Percentiles rank a stretch among this genome's conserved stretches.
Evolutionary conservation across 169 alveolate genomes (phyloP).

Genomic region (Neospora caninum): DNA sequence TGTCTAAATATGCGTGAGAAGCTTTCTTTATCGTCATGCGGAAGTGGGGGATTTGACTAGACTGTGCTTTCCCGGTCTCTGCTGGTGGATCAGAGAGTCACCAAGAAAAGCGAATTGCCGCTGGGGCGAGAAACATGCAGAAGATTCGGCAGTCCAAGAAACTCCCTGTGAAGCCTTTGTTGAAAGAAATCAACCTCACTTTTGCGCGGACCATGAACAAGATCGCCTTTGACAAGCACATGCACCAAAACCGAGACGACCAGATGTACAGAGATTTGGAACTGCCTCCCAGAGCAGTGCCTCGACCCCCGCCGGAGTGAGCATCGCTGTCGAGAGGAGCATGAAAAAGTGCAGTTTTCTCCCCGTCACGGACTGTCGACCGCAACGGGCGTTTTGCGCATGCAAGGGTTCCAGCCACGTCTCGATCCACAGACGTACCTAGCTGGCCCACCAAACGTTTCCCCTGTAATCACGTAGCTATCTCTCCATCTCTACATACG

Average conservation of each 20-base stretch:
- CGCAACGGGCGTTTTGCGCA: no score
- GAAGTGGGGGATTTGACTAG: no score
- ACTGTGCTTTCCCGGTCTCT: no score
- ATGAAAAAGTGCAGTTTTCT: not conserved
- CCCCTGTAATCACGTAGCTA: no score
- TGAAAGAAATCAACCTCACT: constrained; percentile 85
- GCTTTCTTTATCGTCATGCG: no score
- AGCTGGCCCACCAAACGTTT: no score
- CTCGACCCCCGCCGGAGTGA: constrained; percentile 16
- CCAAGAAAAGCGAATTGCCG: constrained; percentile 81
- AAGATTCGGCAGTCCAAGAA: constrained; percentile 65
- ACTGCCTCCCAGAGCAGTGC: constrained; percentile 80
- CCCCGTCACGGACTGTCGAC: no score
- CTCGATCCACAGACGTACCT: no score
- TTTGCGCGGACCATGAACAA: constrained; percentile 92
- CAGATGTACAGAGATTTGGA: constrained; percentile 80
- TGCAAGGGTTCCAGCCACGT: no score
- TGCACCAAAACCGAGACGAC: constrained; percentile 76
- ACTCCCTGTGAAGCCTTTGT: constrained; percentile 78
- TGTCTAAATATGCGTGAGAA: no score
- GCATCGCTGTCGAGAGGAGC: not conserved
- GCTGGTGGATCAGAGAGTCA: constrained; percentile 75
- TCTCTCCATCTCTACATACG: no score
- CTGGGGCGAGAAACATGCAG: constrained; percentile 63
- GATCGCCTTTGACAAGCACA: constrained; percentile 87